A percentile compares a stretch with the other conserved stretches of the same genome.
Evolutionary conservation across 2,329 filamentous ascomycete species (phyloP).

Genomic region (Talaromyces sp.): DNA sequence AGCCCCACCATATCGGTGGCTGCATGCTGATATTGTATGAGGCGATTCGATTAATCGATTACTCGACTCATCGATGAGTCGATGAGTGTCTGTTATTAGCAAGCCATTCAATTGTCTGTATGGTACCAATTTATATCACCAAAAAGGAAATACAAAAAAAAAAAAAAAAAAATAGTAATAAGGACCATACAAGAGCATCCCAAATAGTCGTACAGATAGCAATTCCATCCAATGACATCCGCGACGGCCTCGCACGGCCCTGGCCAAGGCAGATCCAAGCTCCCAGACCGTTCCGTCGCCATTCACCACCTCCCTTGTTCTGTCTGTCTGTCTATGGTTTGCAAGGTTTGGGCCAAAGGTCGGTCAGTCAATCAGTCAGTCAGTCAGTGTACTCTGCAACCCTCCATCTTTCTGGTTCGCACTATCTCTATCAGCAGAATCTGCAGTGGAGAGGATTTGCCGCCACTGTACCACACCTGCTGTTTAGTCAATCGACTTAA

Average conservation of each 20-base stretch:
- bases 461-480: background rate
- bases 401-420: background rate
- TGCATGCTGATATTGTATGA: background rate
- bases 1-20: background rate
- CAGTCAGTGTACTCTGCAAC: background rate
- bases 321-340: background rate
- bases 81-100: background rate
- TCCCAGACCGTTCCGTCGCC: slow-evolving; percentile 3
- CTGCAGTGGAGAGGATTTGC: background rate
- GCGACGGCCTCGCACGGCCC: background rate
- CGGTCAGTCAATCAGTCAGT: background rate
- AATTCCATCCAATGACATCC: slow-evolving; percentile 3
- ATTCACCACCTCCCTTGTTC: background rate
- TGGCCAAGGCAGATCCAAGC: slow-evolving; percentile 8
- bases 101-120: background rate
- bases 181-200: too few relatives aligned
- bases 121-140: too few relatives aligned
- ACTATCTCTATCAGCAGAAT: background rate
- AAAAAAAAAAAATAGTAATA: too few relatives aligned
- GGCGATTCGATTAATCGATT: background rate
- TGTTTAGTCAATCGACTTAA: background rate
- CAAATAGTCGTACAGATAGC: background rate
- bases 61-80: background rate
- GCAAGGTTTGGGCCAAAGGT: background rate
- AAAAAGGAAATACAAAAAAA: too few relatives aligned